Base-by-base conservation (phyloP, 2,329 filamentous ascomycete species). In the Aspergillus caelatus region DNA sequence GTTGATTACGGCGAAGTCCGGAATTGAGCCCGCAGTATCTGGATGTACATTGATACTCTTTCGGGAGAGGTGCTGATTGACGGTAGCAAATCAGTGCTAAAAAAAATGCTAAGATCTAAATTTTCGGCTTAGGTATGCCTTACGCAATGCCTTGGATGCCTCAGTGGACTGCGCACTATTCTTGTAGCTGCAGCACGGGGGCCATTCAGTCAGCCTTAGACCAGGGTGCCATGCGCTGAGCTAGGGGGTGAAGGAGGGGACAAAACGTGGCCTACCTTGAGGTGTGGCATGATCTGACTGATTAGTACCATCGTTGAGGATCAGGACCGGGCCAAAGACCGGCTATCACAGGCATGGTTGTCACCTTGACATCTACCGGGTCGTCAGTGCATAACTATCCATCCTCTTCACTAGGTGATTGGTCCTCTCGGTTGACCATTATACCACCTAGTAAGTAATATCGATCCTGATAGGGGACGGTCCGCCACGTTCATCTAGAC, bases 221-320 rank as follows among this genome's bases (percentile, higher is more conserved):
- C 58, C 61, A 46, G 55, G 58, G 58, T 64, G 59, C 55, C 54
- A 64, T 62, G 62, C 62, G 58, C 30, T 61, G 30, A 36, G 34
- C 52, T 21, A 32, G 48, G 48, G 41, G 21, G 43, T 46, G 23
- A 46, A 52, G 34, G 54, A 58, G 32, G 48, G 21, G 43, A 45
- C 7, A 48, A 60, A 60, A 64, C 62, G 60, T 64, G 58, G 62
- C 50, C 59, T 23, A 39, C 32, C 52, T n/a, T 26, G 12, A 54
- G 21, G 32, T 39, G 32, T 54, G 52, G 52, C 32, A 36, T 64
- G 59, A 61, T 61, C 30, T 57, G 30, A 52, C 30, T 54, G 30
- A 41, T 46, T 50, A 60, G 36, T 34, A 43, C 23, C 16, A 50
- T 30, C 57, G 32, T 53, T 36, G 26, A 34, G 21, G 43, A 58